phyloP scores from a whole-genome alignment of 73 alveolate species.

The Uronychia setigera region DNA sequence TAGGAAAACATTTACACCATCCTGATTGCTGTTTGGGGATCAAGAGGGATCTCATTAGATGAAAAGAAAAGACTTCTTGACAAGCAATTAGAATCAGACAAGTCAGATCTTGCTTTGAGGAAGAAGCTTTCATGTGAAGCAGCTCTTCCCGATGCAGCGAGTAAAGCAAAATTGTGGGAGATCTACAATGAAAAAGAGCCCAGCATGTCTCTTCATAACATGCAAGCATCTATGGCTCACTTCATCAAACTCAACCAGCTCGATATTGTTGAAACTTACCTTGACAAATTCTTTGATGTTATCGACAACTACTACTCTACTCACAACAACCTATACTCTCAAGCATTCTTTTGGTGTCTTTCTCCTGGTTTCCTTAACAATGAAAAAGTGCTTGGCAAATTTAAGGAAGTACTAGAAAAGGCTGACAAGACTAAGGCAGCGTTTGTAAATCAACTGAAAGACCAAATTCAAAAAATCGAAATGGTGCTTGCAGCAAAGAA shows the following conservation, averaged over 20 bases:
- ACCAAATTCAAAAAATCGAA: slow-evolving; percentile 15
- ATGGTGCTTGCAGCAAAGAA: background rate
- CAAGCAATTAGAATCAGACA: slow-evolving; percentile 63
- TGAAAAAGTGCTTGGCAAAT: slow-evolving; percentile 38
- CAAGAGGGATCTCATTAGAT: slow-evolving; percentile 49
- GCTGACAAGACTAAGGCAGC: slow-evolving; percentile 5
- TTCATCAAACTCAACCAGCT: slow-evolving; percentile 32
- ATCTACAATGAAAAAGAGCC: slow-evolving; percentile 41
- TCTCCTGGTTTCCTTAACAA: slow-evolving; percentile 33
- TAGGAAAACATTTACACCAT: slow-evolving; percentile 58
- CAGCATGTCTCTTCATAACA: slow-evolving; percentile 42
- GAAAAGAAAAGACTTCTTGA: slow-evolving; percentile 61
- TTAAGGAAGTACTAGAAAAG: background rate
- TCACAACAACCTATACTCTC: slow-evolving; percentile 43
- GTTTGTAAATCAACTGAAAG: background rate
- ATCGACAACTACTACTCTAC: slow-evolving; percentile 26
- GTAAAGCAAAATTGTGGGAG: slow-evolving; percentile 68
- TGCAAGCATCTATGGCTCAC: slow-evolving; percentile 21
- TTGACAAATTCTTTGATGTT: slow-evolving; percentile 38
- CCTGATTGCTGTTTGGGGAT: slow-evolving; percentile 57
- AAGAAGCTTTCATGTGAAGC: slow-evolving; percentile 72
- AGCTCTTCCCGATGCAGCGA: slow-evolving; percentile 64
- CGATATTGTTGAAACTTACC: slow-evolving; percentile 30
- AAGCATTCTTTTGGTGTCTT: slow-evolving; percentile 30
- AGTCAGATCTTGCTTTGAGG: slow-evolving; percentile 63